Base-by-base conservation (phyloP, 1,284 basidiomycete genomes). In the Trichosporon coremiiforme region DNA sequence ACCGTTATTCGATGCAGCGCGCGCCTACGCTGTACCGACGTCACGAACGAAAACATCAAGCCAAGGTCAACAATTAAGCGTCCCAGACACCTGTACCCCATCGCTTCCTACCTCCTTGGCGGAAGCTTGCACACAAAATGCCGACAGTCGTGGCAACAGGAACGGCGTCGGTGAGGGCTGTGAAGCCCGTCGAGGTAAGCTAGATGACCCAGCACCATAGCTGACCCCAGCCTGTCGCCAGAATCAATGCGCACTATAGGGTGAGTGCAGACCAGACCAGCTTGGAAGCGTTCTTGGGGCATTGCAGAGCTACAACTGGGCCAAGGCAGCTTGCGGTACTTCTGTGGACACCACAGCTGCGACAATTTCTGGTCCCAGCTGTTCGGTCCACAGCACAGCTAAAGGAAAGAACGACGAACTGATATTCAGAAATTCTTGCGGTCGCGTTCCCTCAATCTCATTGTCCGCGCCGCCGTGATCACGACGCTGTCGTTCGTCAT, bases 201-300 rank as follows among this genome's bases (percentile, higher is more conserved):
- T 60, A 10, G 2, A 33, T 31, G 25, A 41, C 4, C 53, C 2
- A 9, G 29, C 25, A 13, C 13, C 31, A 9, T 17, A 62, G 33
- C 70, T 70, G 6, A 71, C 66, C 8, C 2, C 55, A 76, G 75
- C 65, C 73, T 2, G 33, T 74, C 12, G 71, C 53, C 9, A 69
- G 73, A 57, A 78, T 81, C 13, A 78, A 81, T 53, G 67, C 71
- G 10, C 79, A 81, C 53, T 81, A 80, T 55, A 66, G 72, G n/a
- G 78, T 80, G 64, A 72, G 74, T 68, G 13, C 15, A n/a, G 5
- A 31, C 7, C 33, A 4, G 4, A 17, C 15, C 7, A 12, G 22
- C 4, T 36, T 25, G 29, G 3, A 15, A 60, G 20, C 2, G 13
- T 13, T 17, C 38, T 17, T 17, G 38, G 13, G 15, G 38, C 15